These are phyloP conservation scores for Carpinus viminea DNA, from an alignment of 306 rosid species.

Conservation along the genomic window DNA sequence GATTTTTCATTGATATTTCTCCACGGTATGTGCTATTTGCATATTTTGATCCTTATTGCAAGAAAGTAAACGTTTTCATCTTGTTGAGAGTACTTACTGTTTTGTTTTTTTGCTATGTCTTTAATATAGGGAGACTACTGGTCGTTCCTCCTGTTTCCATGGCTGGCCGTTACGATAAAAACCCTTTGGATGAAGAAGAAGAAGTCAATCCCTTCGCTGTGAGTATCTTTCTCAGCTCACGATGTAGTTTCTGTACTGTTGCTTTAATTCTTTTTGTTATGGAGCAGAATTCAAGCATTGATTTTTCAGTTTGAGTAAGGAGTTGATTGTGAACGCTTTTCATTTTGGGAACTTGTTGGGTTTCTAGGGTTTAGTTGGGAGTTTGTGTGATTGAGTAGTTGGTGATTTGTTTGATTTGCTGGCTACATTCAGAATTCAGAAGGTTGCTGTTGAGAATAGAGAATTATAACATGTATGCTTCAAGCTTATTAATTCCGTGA, in stretches of 20 bases:
- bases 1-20: too few relatives aligned
- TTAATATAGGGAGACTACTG: slow-evolving; percentile 2
- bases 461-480: background rate
- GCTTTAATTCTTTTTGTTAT: background rate
- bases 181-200: slow-evolving; percentile 94
- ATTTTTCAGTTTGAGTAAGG: background rate
- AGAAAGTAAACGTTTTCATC: too few relatives aligned
- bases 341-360: background rate
- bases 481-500: background rate
- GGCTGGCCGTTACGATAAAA: slow-evolving; percentile 82
- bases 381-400: slow-evolving; percentile 17
- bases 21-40: too few relatives aligned
- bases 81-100: too few relatives aligned
- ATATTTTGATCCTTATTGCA: too few relatives aligned
- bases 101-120: too few relatives aligned
- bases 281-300: slow-evolving; percentile 14
- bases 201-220: slow-evolving; percentile 89
- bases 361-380: slow-evolving; percentile 18
- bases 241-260: background rate
- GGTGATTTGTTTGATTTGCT: slow-evolving; percentile 22
- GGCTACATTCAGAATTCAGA: background rate
- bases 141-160: slow-evolving; percentile 38
- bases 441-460: background rate
- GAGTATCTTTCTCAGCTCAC: slow-evolving; percentile 30
- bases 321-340: background rate